Base-by-base conservation (phyloP, 2,329 filamentous ascomycete genomes). In the Monosporascus sp. region DNA sequence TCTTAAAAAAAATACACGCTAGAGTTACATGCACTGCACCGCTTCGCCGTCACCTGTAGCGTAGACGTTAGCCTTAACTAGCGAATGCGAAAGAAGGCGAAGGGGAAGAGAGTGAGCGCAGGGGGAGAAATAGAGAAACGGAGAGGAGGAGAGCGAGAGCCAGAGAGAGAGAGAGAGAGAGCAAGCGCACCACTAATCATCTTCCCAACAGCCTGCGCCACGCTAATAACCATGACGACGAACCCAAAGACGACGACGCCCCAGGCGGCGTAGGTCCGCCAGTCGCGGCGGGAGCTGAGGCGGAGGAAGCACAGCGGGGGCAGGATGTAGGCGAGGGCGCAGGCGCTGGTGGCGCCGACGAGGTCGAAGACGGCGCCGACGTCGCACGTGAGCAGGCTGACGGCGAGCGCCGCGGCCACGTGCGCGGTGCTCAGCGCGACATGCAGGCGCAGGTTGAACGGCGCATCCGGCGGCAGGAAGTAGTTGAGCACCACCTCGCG, bases 251-350 rank as follows among this genome's bases (percentile, higher is more conserved):
- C 83, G 54, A 93, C 89, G n/a, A 83, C 77, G 47, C 79, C 84
- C 25, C 83, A 83, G 14, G 89, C 85, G 55, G 90, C 80, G 56
- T 85, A 85, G 18, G 87, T 90, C 68, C 81, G 85, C 78, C 85
- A 88, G 64, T 82, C 86, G 60, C 85, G 76, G 53, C 85, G 76
- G 53, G 85, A 91, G 60, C 89, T 93, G 55, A 99, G 76, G 73
- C 95, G 96, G 66, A 99, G 88, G 70, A 94, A 99, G 72, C 94
- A 99, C 52, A 97, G 74, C 25, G 94, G 94, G 56, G 94, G 94
- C 55, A 99, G 74, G 48, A 99, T 96, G 68, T 97, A 99, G 0
- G 94, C 94, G 69, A 99, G 80, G 6, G 90, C 91, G 62, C 92
- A 94, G 3, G 94, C 94, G 67, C 89, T 95, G 37, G 94, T 99